Evolutionary conservation across 116 monocot genomes (phyloP), one percentile per base, ranked within the genome.

Genomic region (Phalaenopsis hybrid): DNA sequence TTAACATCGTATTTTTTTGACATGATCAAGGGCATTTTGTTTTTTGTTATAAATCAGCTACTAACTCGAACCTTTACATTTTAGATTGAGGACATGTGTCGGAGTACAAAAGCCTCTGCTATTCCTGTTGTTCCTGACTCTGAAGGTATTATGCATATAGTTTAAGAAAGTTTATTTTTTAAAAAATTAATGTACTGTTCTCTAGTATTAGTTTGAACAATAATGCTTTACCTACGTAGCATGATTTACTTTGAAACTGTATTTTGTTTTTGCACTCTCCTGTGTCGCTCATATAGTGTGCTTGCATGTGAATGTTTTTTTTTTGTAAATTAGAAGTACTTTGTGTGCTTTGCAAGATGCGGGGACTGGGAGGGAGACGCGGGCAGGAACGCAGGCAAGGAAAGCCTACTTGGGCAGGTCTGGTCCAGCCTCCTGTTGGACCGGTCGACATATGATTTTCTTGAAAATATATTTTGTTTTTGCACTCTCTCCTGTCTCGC

Each of bases 61-160:
- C 52, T 67, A 79, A 86, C 77, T 34, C 2, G 8, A 65, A 63
- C 28, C 77, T 61, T 55, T 9, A 76, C 76, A 41, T 87, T 83
- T 48, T 89, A 99, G 99, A 95, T 99, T 83, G 95, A 99, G 80
- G 88, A 90, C 61, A 95, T 95, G 99, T 93, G 95, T 78, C 88
- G 83, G 78, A 87, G 80, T 50, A 95, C 95, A 78, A 92, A 81
- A 79, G 92, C 95, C 57, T 89, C 91, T 77, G 99, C 95, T 80
- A 88, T 99, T 57, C 99, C 99, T 52, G 87, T 99, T 73, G 65
- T 99, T 85, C 91, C 95, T 79, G 95, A 95, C 25, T 99, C 95
- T 77, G 95, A 95, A 94, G 99, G 99, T 91, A 67, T 23, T 17
- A 15, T 77, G 50, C 10, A 20, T 45, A 5, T 45, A 3, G 5